phyloP scores from a whole-genome alignment of 345 rosid species.

The Murraya koenigii region DNA sequence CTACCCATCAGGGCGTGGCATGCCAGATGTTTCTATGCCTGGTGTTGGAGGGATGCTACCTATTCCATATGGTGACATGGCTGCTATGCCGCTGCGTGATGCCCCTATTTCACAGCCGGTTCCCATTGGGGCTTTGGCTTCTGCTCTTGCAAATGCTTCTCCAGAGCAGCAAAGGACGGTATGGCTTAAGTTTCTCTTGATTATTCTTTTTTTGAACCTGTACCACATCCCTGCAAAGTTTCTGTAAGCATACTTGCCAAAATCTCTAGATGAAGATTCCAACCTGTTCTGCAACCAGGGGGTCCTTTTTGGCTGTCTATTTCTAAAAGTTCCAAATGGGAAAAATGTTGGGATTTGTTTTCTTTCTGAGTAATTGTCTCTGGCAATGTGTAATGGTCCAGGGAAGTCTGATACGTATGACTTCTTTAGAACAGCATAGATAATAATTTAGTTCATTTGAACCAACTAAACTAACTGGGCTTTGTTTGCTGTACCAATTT shows the following conservation, averaged over 20 bases:
- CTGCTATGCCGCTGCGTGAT: slow-evolving; percentile 61
- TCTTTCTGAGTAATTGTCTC: background rate
- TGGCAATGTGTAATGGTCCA: too few relatives aligned
- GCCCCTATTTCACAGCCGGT: slow-evolving; percentile 55
- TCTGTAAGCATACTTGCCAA: background rate
- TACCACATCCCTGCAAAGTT: background rate
- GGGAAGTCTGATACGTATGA: background rate
- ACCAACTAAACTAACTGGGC: background rate
- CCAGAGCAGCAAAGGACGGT: slow-evolving; percentile 94
- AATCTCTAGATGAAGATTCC: background rate
- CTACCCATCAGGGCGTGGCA: slow-evolving; percentile 73
- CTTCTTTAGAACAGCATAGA: background rate
- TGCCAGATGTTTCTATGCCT: slow-evolving; percentile 71
- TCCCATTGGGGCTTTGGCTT: slow-evolving; percentile 82
- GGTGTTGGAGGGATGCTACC: slow-evolving; percentile 76
- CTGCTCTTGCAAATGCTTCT: slow-evolving; percentile 81
- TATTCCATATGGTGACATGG: slow-evolving; percentile 62
- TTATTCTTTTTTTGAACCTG: background rate
- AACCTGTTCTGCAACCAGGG: background rate
- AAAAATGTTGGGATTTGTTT: background rate
- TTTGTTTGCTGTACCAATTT: background rate
- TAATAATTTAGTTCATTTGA: background rate
- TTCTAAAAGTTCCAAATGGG: background rate
- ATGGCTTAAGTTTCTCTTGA: slow-evolving; percentile 10
- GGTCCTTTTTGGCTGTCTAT: background rate